phyloP scores from a whole-genome alignment of 345 rosid species.

The Citrus sp. region DNA sequence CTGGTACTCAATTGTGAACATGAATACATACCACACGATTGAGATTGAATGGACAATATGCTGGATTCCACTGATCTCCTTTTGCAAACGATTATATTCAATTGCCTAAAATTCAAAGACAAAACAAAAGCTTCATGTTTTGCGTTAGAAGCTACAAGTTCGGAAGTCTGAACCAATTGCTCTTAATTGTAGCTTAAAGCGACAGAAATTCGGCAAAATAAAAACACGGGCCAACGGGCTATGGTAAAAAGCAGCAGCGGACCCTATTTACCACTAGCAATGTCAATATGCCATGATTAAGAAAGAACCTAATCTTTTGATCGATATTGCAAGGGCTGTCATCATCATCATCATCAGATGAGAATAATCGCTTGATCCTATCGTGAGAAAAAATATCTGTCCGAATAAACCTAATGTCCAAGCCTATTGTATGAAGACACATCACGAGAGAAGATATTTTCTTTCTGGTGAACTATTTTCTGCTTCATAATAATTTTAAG shows the following conservation, averaged over 20 bases:
- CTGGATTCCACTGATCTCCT: background rate
- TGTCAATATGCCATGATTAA: background rate
- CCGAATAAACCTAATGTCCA: background rate
- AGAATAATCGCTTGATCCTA: background rate
- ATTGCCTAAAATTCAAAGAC: background rate
- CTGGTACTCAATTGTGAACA: no score
- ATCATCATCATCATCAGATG: background rate
- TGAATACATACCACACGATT: background rate
- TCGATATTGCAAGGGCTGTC: background rate
- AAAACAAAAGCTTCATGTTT: background rate
- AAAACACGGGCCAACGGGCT: no score
- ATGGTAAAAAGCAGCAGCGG: background rate
- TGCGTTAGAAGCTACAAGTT: background rate
- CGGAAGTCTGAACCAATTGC: no score
- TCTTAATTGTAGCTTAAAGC: no score
- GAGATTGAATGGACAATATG: background rate
- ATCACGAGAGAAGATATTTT: background rate
- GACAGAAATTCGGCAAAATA: no score
- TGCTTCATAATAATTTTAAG: background rate
- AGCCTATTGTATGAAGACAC: constrained; percentile 9
- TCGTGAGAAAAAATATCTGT: background rate
- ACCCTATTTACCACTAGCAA: background rate
- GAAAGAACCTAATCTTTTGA: background rate
- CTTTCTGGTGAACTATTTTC: background rate
- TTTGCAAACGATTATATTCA: background rate